Base-by-base conservation (phyloP, 768 basidiomycete species). In the Suillus hirtellus region DNA sequence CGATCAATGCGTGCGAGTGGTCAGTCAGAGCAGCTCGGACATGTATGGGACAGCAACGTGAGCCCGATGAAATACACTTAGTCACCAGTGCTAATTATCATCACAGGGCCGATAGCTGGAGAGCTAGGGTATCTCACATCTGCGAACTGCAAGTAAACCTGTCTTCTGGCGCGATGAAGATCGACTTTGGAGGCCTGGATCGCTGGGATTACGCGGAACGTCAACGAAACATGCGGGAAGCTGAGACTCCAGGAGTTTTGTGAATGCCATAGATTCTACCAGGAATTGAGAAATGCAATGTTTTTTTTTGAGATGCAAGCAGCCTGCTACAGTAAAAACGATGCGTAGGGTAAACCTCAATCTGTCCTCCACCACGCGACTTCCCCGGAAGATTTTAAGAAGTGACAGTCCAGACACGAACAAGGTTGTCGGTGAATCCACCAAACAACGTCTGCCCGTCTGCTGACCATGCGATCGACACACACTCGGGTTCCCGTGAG, bases 361-460 rank as follows among this genome's bases (percentile, higher is more conserved):
- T 52, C 44, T 60, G 59, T 58, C 63, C 61, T 68, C 63, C 55
- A 59, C 64, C 63, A 64, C 44, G 67, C 62, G 60, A 63, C 60
- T 68, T 72, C 69, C 69, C 61, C 12, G 9, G 40, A 59, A 64
- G 55, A 63, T 72, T 74, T 74, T 77, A 83, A 72, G 80, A 73
- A 63, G 83, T 84, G 68, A 96, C 93, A 71, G 87, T 89, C 93
- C 92, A 96, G 76, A 95, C 92, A 69, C 94, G 91, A 76, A 97
- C 89, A 68, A 87, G 84, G 82, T 96, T 90, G 80, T 98, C 96
- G 60, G 93, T 93, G 87, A 95, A 96, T 64, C 96, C 96, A 78
- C 92, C 95, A 77, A 96, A 99, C 65, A 99, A 85, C 60, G 93
- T 96, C 82, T 97, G 95, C 63, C 97, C 97, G 77, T 97, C 96